Evolutionary conservation across 768 basidiomycete genomes (phyloP).

Genomic region (Rhodocollybia butyracea): DNA sequence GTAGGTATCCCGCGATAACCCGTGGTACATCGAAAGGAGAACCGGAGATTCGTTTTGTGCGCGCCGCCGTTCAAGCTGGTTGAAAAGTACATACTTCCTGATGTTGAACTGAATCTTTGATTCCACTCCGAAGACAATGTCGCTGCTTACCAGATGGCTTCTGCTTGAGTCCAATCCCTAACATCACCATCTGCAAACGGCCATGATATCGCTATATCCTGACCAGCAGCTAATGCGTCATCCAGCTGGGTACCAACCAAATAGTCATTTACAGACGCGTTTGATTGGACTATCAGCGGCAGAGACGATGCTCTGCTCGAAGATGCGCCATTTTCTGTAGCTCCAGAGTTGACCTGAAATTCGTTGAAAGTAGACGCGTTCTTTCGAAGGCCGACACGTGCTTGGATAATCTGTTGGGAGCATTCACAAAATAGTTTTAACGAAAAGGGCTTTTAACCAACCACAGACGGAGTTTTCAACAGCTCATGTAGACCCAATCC

Average conservation of each 20-base stretch:
- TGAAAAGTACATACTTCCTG: constrained; percentile 87
- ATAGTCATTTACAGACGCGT: constrained; percentile 68
- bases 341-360: constrained; percentile 8
- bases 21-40: constrained; percentile 65
- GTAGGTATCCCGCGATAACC: constrained; percentile 62
- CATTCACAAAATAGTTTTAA: not conserved
- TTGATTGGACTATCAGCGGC: constrained; percentile 38
- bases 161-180: constrained; percentile 79
- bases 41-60: constrained; percentile 87
- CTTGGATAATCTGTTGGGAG: constrained; percentile 61
- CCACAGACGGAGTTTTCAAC: constrained; percentile 70
- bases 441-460: constrained; percentile 35
- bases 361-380: constrained; percentile 32
- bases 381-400: constrained; percentile 74
- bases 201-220: constrained; percentile 76
- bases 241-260: constrained; percentile 80
- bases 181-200: constrained; percentile 76
- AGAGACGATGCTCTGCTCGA: constrained; percentile 46
- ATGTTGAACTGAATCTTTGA: not conserved
- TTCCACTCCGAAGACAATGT: not conserved
- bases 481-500: constrained; percentile 81
- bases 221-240: constrained; percentile 70
- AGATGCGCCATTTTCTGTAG: constrained; percentile 25
- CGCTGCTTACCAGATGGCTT: constrained; percentile 76
- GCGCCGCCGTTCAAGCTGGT: constrained; percentile 68